Evolutionary conservation across 208 protist species (phyloP).

Genomic region (Leishmania guyanensis): DNA sequence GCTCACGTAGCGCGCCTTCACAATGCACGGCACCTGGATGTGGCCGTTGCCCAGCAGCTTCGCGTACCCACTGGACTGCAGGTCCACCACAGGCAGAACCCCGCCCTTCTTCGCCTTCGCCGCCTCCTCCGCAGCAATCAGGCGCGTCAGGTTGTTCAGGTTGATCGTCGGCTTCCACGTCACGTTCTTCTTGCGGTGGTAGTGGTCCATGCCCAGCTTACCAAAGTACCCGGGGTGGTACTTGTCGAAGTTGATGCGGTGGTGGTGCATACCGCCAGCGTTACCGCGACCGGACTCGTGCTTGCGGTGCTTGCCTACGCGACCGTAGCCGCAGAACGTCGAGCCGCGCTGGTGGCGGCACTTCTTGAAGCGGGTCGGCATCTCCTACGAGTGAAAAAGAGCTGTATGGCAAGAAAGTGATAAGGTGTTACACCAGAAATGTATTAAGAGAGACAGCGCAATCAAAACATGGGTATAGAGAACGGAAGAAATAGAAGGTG

Average conservation of each 20-base stretch:
- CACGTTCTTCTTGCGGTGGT: slow-evolving; percentile 94
- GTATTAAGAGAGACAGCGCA: background rate
- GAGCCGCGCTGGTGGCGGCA: slow-evolving; percentile 92
- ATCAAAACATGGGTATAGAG: background rate
- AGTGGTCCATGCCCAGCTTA: slow-evolving; percentile 99
- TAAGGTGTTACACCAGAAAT: background rate
- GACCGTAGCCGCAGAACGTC: slow-evolving; percentile 92
- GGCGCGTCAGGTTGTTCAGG: slow-evolving; percentile 98
- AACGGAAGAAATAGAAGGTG: background rate
- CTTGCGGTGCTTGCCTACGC: slow-evolving; percentile 99
- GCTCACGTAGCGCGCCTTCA: slow-evolving; percentile 99
- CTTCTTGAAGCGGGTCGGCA: slow-evolving; percentile 94
- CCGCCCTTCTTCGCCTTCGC: slow-evolving; percentile 76
- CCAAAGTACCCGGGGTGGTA: slow-evolving; percentile 99
- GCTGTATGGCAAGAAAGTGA: background rate
- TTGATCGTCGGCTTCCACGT: slow-evolving; percentile 98
- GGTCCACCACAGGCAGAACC: slow-evolving; percentile 98
- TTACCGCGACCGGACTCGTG: slow-evolving; percentile 99
- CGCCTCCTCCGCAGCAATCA: slow-evolving; percentile 94
- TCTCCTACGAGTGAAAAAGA: slow-evolving; percentile 15
- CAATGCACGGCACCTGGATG: slow-evolving; percentile 98
- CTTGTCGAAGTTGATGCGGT: slow-evolving; percentile 99
- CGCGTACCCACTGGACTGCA: slow-evolving; percentile 96
- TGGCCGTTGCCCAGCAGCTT: slow-evolving; percentile 99
- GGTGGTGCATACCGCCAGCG: slow-evolving; percentile 99